These are phyloP conservation scores for Graphium sp. DNA, from an alignment of 2,329 filamentous ascomycete genomes.

Conservation along the genomic window DNA sequence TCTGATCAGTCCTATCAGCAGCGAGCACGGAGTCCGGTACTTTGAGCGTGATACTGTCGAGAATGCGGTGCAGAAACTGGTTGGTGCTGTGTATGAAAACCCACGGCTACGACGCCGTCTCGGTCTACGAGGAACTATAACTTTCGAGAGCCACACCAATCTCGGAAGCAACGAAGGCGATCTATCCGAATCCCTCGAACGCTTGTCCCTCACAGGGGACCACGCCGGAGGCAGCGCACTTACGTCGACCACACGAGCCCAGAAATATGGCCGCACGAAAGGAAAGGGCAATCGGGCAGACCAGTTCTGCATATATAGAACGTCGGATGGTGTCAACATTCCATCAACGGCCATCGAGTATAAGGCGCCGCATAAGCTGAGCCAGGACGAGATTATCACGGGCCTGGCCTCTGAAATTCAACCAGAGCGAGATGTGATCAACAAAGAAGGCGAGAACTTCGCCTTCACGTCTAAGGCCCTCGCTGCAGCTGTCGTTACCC, in stretches of 20 bases:
- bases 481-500: slow-evolving; percentile 16
- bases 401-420: slow-evolving; percentile 16
- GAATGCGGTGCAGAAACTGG: slow-evolving; percentile 15
- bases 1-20: slow-evolving; percentile 14
- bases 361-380: slow-evolving; percentile 20
- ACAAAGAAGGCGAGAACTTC: slow-evolving; percentile 13
- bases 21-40: slow-evolving; percentile 15
- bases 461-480: slow-evolving; percentile 13
- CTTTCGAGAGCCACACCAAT: slow-evolving; percentile 19
- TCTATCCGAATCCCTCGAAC: slow-evolving; percentile 10
- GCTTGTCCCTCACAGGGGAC: too few species aligned
- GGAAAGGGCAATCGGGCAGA: slow-evolving; percentile 14
- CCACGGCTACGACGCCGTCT: slow-evolving; percentile 11
- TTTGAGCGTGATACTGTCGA: slow-evolving; percentile 17
- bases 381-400: slow-evolving; percentile 12
- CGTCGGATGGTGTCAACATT: slow-evolving; percentile 6
- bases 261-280: slow-evolving; percentile 8
- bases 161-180: slow-evolving; percentile 9
- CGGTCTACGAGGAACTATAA: slow-evolving; percentile 14
- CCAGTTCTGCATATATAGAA: slow-evolving; percentile 12
- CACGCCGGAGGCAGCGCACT: too few species aligned
- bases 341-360: slow-evolving; percentile 17
- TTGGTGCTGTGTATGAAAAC: slow-evolving; percentile 12
- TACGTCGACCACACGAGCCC: too few species aligned
- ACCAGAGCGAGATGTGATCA: slow-evolving; percentile 14